Conservation (phyloP, 345 rosid genomes). For the Sisymbrium irio region DNA sequence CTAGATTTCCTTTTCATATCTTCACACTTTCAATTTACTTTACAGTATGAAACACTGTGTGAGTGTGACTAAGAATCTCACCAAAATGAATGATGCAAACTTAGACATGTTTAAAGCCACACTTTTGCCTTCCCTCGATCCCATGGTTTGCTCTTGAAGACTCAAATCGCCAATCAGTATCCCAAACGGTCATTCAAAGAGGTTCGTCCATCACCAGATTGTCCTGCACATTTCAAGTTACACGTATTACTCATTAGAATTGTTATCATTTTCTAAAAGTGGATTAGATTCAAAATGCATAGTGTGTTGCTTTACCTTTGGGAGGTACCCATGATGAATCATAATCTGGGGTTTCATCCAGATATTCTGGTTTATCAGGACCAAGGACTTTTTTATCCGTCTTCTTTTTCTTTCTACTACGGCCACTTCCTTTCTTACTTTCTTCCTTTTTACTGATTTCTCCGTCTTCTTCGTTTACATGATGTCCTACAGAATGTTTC, state of each 20-base stretch:
- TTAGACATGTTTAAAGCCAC: not conserved
- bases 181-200: constrained; percentile 81
- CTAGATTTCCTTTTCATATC: too few relatives aligned
- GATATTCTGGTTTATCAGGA: constrained; percentile 77
- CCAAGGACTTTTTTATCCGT: constrained; percentile 58
- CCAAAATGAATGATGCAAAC: constrained; percentile 5
- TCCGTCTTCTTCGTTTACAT: constrained; percentile 46
- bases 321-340: constrained; percentile 94
- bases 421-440: constrained; percentile 21
- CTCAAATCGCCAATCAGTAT: constrained; percentile 40
- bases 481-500: constrained; percentile 75
- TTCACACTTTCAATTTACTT: not conserved
- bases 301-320: constrained; percentile 47
- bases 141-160: not conserved
- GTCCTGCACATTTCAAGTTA: constrained; percentile 52
- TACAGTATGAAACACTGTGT: constrained; percentile 4
- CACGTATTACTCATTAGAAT: not conserved
- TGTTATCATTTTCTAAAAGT: not conserved
- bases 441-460: constrained; percentile 37
- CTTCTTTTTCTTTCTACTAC: constrained; percentile 42
- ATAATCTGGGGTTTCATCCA: constrained; percentile 45
- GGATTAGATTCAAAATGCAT: constrained; percentile 2
- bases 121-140: not conserved
- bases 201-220: constrained; percentile 95
- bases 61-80: not conserved